Base-by-base conservation (phyloP, 345 rosid genomes). In the Arabis alpina region DNA sequence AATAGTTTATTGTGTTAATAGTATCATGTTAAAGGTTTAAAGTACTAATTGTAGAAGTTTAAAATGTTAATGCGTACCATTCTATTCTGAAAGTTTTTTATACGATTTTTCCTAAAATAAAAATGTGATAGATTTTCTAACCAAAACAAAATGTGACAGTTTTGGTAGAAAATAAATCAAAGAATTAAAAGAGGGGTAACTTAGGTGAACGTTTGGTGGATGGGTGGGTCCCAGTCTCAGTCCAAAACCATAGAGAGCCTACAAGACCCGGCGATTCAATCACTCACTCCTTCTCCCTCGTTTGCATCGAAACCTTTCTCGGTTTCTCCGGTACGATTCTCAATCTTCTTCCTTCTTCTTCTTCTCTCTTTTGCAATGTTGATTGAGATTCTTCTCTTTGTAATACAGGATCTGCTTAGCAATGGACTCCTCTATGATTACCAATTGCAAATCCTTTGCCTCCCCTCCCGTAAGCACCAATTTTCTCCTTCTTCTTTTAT, bases 381-480 rank as follows among this genome's bases (percentile, higher is more conserved):
- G 23, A 13, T 36, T 13, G 23, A 49, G 57, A 64, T 64, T 64
- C 9, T 23, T 50, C 2, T 27, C 2, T 50, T 15, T 64, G 68
- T 64, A 34, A 64, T 23, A 3, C 68, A 49, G 57, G 68, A 64
- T 64, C 68, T 64, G 36, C 48, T 49, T 64, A 65, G 37, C 49
- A 49, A 88, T 92, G 91, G 98, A 89, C 76, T 82, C 91, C n/a
- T 82, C 86, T 14, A 76, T 91, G 61, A 61, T 84, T 76, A 83
- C 89, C 15, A 71, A 79, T 39, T 83, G 80, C 84, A 92, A 84
- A 80, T 82, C 94, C 47, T 11, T 83, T 11, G 37, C 83, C 36
- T 75, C 90, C 10, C 16, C 84, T 75, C 85, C 92, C 16, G 96
- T 88, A 80, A 84, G 85, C 71, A 60, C n/a, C 28, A 32, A 36